These are phyloP conservation scores for Pseudogymnoascus pannorum DNA, from an alignment of 2,329 filamentous ascomycete species.

Conservation along the genomic window DNA sequence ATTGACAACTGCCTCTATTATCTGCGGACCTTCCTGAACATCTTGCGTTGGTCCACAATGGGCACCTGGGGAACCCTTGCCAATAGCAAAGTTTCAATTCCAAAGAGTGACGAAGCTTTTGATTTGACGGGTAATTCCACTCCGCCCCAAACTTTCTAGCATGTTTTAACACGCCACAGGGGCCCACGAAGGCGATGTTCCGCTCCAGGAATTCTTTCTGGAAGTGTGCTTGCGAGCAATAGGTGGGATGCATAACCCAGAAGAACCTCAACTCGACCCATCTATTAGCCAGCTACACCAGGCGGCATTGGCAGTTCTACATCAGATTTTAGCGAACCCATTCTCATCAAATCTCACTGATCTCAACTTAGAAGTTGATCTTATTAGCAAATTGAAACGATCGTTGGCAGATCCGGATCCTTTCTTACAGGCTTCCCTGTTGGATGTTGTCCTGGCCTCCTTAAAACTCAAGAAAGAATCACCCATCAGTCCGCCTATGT, in stretches of 20 bases:
- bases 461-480: conserved; percentile 55
- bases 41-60: conserved; percentile 62
- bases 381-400: conserved; percentile 61
- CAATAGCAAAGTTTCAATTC: conserved; percentile 47
- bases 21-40: conserved; percentile 64
- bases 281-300: conserved; percentile 63
- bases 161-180: conserved; percentile 31
- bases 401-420: conserved; percentile 56
- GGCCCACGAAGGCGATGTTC: conserved; percentile 47
- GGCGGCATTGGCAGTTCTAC: conserved; percentile 60
- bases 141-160: neutral
- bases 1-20: conserved; percentile 73
- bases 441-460: conserved; percentile 69
- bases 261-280: conserved; percentile 33
- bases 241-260: conserved; percentile 34
- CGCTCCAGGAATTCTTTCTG: conserved; percentile 61
- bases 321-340: conserved; percentile 60
- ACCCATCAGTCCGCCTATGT: conserved; percentile 16
- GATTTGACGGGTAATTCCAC: conserved; percentile 43
- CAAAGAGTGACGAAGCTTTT: conserved; percentile 39
- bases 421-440: conserved; percentile 66
- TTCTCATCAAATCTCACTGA: conserved; percentile 51
- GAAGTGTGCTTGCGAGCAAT: conserved; percentile 60
- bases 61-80: conserved; percentile 65
- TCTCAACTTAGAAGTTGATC: conserved; percentile 60